Evolutionary conservation across 2,329 filamentous ascomycete genomes (phyloP), one percentile per base, ranked within the genome.

Genomic region (Thermothelomyces thermophilus): DNA sequence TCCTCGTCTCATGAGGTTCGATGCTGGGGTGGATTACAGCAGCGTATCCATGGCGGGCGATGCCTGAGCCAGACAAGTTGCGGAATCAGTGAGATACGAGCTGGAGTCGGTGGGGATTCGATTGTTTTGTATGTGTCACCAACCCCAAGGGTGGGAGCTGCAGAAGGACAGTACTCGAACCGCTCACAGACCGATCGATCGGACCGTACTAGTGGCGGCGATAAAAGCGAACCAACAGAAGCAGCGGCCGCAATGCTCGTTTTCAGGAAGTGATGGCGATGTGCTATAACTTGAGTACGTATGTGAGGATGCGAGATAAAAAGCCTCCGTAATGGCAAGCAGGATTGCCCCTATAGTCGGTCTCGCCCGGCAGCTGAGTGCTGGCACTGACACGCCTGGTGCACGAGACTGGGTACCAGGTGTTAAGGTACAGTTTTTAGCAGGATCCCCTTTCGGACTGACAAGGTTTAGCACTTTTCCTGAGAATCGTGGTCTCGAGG

Each of bases 1-100:
- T 7, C 26, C 17, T 3, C 11, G 3, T 13, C 24, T 26, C 24
- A 5, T 5, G 5, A 26, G 9, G 9, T 9, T 33, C 30, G 24
- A 33, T 8, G 14, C 2, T 14, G n/a, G 30, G 31, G 20, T 28
- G 33, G 77, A 79, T 68, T 71, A 82, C 77, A 83, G 70, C 61
- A 83, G 65, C 52, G 79, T 83, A 65, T 83, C 79, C 79, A 83
- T 83, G 48, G 47, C 62, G 58, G n/a, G 45, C 20, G 17, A 45
- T 41, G 17, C 26, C 26, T 30, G 41, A 37, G 28, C 24, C 45
- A 31, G 17, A 36, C 2, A 24, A 17, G 30, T 30, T 16, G 16
- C 13, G n/a, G 16, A 20, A 34, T 34, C 11, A 28, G 17, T 46
- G 33, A 8, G 24, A 17, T 40, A 11, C n/a, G n/a, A 41, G 16